Evolutionary conservation across 2,329 filamentous ascomycete genomes (phyloP).

Genomic region (Exophiala mesophila): DNA sequence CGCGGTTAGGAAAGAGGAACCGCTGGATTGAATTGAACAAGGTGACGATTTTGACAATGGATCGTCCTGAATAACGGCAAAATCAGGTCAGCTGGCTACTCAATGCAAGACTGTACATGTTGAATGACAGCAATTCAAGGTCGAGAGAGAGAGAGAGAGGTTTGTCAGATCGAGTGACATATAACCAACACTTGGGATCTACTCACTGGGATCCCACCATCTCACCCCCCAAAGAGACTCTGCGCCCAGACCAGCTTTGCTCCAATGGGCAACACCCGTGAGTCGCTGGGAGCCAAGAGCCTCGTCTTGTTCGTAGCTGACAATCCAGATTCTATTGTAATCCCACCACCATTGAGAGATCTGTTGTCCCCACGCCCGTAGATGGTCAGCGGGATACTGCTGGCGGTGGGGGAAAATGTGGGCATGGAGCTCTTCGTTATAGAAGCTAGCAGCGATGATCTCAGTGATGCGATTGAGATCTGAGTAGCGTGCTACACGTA

Average conservation of each 20-base stretch:
- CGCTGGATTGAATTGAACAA: constrained; percentile 1
- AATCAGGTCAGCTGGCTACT: too few relatives aligned
- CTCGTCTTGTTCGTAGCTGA: constrained; percentile 2
- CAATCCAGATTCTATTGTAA: constrained; percentile 4
- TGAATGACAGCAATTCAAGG: too few relatives aligned
- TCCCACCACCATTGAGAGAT: constrained; percentile 6
- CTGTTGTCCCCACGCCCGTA: constrained; percentile 1
- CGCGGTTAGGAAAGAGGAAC: constrained; percentile 4
- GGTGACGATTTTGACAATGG: constrained; percentile 1
- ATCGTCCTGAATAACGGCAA: not conserved
- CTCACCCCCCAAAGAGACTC: constrained; percentile 1
- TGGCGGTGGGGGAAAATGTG: constrained; percentile 7
- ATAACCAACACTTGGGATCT: too few relatives aligned
- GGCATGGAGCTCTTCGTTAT: constrained; percentile 6
- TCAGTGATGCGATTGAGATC: constrained; percentile 3
- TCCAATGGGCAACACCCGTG: constrained; percentile 6
- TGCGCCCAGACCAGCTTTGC: not conserved
- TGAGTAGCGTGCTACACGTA: constrained; percentile 2
- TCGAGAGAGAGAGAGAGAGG: too few relatives aligned
- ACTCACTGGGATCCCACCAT: constrained; percentile 6
- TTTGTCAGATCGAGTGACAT: too few relatives aligned
- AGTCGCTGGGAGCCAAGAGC: not conserved
- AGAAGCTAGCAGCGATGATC: not conserved
- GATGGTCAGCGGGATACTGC: constrained; percentile 5
- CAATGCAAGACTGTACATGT: too few relatives aligned